Conservation (phyloP, 805 yeast genomes). For the Saccharomycopsis lassenensis region DNA sequence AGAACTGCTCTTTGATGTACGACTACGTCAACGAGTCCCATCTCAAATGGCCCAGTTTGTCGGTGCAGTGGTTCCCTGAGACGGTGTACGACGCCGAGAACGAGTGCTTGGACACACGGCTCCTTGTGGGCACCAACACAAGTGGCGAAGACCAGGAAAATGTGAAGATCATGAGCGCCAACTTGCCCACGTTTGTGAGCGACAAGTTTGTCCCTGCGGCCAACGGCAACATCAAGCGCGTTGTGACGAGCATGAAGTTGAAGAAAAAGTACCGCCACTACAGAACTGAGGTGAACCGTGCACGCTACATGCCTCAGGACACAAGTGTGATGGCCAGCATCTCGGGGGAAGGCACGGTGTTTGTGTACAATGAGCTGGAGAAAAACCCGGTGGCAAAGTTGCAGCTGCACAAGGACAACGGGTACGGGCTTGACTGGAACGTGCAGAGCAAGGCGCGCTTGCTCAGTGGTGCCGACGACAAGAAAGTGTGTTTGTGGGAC, state of each 20-base stretch:
- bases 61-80: slow-evolving; percentile 67
- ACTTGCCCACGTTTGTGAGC: slow-evolving; percentile 32
- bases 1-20: slow-evolving; percentile 73
- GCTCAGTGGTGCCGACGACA: slow-evolving; percentile 58
- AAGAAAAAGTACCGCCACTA: slow-evolving; percentile 46
- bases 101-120: slow-evolving; percentile 34
- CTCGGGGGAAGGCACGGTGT: slow-evolving; percentile 54
- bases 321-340: slow-evolving; percentile 49
- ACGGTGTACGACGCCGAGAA: slow-evolving; percentile 20
- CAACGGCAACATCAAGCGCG: slow-evolving; percentile 4
- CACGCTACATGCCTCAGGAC: slow-evolving; percentile 58
- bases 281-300: slow-evolving; percentile 59
- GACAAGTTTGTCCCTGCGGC: slow-evolving; percentile 21
- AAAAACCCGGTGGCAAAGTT: slow-evolving; percentile 25
- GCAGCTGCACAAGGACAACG: slow-evolving; percentile 51
- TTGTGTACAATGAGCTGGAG: slow-evolving; percentile 34
- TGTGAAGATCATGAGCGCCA: slow-evolving; percentile 55
- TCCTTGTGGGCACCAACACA: slow-evolving; percentile 65
- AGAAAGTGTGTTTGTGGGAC: slow-evolving; percentile 53
- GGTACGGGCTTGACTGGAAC: slow-evolving; percentile 69
- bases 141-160: slow-evolving; percentile 58
- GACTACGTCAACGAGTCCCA: slow-evolving; percentile 76
- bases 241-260: slow-evolving; percentile 46
- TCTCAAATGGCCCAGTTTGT: slow-evolving; percentile 71
- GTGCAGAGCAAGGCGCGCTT: slow-evolving; percentile 36